Evolutionary conservation across 257 asterid genomes (phyloP).

Genomic region (Petunia secreta): DNA sequence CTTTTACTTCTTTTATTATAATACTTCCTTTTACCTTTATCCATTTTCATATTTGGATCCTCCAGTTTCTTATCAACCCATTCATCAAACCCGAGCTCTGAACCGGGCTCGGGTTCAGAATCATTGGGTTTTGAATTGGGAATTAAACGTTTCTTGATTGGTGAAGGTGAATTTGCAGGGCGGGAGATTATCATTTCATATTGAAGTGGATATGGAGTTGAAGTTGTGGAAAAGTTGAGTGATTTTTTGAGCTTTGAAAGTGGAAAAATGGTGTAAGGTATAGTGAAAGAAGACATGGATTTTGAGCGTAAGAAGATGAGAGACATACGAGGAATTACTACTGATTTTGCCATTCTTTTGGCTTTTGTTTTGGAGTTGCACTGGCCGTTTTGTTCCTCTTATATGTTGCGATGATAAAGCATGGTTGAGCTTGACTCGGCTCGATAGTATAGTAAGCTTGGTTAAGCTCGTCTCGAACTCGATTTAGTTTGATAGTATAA

Average conservation of each 20-base stretch:
- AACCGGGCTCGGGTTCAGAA: constrained; percentile 36
- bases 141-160: constrained; percentile 8
- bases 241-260: constrained; percentile 23
- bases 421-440: too few species aligned
- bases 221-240: constrained; percentile 45
- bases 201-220: constrained; percentile 84
- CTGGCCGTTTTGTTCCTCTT: too few species aligned
- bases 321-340: constrained; percentile 42
- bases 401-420: too few species aligned
- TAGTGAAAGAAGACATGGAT: constrained; percentile 29
- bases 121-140: constrained; percentile 42
- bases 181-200: constrained; percentile 89
- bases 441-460: too few species aligned
- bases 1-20: constrained; percentile 78
- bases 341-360: constrained; percentile 30
- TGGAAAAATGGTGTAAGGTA: constrained; percentile 33
- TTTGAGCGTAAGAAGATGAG: constrained; percentile 56
- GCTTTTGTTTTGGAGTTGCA: background rate
- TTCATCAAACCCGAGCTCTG: constrained; percentile 62
- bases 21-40: constrained; percentile 73
- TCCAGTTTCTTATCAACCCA: constrained; percentile 74
- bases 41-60: constrained; percentile 38
- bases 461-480: too few species aligned
- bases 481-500: too few species aligned
- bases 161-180: constrained; percentile 53